Evolutionary conservation across 116 monocot species (phyloP).

Genomic region (Posidonia oceanica): DNA sequence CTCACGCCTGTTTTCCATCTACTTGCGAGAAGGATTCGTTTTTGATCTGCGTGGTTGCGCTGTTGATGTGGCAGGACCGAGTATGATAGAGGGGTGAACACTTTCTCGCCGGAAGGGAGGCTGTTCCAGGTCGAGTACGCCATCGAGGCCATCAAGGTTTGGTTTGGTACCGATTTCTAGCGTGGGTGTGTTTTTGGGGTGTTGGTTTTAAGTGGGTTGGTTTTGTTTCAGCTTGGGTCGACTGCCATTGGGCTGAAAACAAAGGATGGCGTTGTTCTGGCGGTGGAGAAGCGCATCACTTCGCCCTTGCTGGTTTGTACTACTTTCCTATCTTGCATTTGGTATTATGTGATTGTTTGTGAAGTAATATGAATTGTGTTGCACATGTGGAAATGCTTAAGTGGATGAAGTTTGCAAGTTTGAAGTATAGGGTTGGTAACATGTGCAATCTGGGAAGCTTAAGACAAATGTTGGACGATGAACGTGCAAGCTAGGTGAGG

Average conservation of each 20-base stretch:
- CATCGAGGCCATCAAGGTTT: constrained; percentile 89
- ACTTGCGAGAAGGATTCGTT: not conserved
- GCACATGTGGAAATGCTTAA: no score
- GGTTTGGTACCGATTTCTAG: not conserved
- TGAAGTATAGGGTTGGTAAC: no score
- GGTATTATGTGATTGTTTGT: not conserved
- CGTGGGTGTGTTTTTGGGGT: not conserved
- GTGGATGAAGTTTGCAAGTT: no score
- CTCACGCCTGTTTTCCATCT: not conserved
- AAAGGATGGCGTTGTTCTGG: constrained; percentile 82
- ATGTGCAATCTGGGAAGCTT: no score
- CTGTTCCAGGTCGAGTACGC: constrained; percentile 94
- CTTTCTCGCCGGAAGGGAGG: constrained; percentile 92
- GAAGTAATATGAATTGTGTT: not conserved
- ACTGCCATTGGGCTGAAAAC: constrained; percentile 86
- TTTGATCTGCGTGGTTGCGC: not conserved
- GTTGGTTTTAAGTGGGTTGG: not conserved
- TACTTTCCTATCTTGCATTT: constrained; percentile 4
- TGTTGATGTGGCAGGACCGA: constrained; percentile 43
- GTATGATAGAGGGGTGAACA: constrained; percentile 86
- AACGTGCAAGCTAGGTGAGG: no score
- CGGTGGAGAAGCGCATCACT: constrained; percentile 80
- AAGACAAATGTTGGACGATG: no score
- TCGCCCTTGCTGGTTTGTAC: constrained; percentile 61
- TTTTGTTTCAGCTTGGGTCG: constrained; percentile 54